Base-by-base conservation (phyloP, 2,329 filamentous ascomycete genomes). In the Pseudocercospora musae region DNA sequence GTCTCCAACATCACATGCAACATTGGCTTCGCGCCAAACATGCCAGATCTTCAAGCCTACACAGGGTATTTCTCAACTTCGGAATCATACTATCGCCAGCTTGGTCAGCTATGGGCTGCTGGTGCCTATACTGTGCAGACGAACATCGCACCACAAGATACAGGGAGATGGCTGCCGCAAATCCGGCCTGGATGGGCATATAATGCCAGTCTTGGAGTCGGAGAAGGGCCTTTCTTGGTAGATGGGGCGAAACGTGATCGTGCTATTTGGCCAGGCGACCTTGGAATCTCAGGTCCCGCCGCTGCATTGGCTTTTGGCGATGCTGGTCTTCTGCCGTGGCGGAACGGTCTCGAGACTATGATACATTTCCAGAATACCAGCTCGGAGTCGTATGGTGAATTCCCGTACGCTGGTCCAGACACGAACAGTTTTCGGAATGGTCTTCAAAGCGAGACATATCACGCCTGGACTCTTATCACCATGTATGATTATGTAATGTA, bases 391-490 rank as follows among this genome's bases (percentile, higher is more conserved):
- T 48, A 21, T 25, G 44, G 44, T 15, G 44, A 48, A 9, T 48
- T 48, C 13, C 44, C 44, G 10, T 48, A 21, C 15, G 44, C 44
- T 13, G 44, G 44, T 21, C 44, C 44, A 13, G 44, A 48, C 44
- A 48, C 44, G 4, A 48, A 48, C 44, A 48, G 44, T 23, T 48
- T 48, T 13, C 44, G 44, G 4, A 25, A 9, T 21, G 44, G 44
- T 18, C 44, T 48, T 4, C 44, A 48, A 8, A 48, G 44, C 20
- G 44, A 48, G 44, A 48, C 44, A 11, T 48, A 48, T 48, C 44
- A 48, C 13, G 44, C 44, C 21, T 48, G 44, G 44, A 48, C 44
- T 5, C 44, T 48, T 79, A 68, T 71, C 69, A 42, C 20, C 20
- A 57, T 57, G 7, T 20, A 27, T 21, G 54, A 57, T 31, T 57